Evolutionary conservation across 768 basidiomycete species (phyloP).

Genomic region (Auricularia heimuer): DNA sequence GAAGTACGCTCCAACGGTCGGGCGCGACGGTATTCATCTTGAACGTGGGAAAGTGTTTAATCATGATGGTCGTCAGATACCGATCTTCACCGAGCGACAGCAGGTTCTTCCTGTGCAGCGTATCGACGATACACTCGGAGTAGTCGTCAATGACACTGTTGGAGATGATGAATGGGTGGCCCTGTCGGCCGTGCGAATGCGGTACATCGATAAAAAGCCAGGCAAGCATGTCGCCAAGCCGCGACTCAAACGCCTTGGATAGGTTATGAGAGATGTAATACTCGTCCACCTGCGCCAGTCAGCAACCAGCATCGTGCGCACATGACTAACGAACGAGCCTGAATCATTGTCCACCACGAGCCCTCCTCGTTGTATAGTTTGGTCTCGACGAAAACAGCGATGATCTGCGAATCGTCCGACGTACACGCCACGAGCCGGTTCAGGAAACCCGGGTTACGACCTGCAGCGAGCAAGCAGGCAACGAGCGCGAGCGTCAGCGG

Average conservation of each 20-base stretch:
- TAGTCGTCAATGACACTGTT: constrained; percentile 94
- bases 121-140: constrained; percentile 86
- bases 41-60: constrained; percentile 95
- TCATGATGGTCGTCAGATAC: constrained; percentile 80
- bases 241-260: constrained; percentile 86
- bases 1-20: constrained; percentile 77
- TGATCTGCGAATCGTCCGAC: constrained; percentile 80
- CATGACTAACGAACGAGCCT: constrained; percentile 32
- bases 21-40: constrained; percentile 94
- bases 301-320: constrained; percentile 5
- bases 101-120: constrained; percentile 91
- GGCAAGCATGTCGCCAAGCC: constrained; percentile 93
- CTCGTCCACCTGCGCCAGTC: constrained; percentile 57
- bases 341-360: constrained; percentile 99
- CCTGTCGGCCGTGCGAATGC: constrained; percentile 93
- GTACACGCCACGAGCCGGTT: constrained; percentile 84
- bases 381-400: constrained; percentile 92
- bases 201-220: constrained; percentile 92
- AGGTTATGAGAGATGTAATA: constrained; percentile 94
- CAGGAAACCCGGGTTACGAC: constrained; percentile 83
- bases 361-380: constrained; percentile 85
- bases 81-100: constrained; percentile 95
- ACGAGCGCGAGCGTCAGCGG: too few relatives aligned
- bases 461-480: constrained; percentile 27
- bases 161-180: constrained; percentile 93